phyloP scores from a whole-genome alignment of 108 stramenopile species.

The Conticribra weissflogii region DNA sequence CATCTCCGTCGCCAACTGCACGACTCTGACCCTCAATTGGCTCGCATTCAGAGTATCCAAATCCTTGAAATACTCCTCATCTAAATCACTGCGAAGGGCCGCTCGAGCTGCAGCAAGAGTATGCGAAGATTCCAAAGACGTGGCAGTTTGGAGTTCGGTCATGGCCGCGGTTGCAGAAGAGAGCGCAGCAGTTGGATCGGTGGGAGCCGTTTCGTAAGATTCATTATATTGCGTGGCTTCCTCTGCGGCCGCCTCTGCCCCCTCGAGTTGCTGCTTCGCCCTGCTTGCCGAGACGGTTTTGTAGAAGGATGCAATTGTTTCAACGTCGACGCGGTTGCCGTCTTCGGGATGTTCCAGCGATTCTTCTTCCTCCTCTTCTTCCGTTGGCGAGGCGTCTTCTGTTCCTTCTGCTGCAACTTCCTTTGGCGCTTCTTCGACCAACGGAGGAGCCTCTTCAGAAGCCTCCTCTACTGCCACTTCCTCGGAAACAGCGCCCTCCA shows the following conservation, averaged over 20 bases:
- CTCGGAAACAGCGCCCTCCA: slow-evolving; percentile 8
- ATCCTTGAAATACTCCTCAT: slow-evolving; percentile 51
- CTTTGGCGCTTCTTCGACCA: neutral
- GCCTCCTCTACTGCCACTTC: neutral
- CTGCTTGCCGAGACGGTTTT: slow-evolving; percentile 20
- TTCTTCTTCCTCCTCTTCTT: slow-evolving; percentile 19
- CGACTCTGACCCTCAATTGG: slow-evolving; percentile 67
- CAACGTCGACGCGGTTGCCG: slow-evolving; percentile 48
- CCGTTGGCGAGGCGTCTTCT: slow-evolving; percentile 8
- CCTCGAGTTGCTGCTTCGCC: slow-evolving; percentile 37
- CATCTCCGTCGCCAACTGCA: slow-evolving; percentile 80
- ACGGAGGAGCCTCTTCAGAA: neutral
- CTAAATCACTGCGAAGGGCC: slow-evolving; percentile 45
- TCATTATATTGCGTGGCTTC: slow-evolving; percentile 36
- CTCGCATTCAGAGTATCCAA: slow-evolving; percentile 52
- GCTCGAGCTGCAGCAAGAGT: slow-evolving; percentile 26
- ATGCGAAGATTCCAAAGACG: slow-evolving; percentile 4
- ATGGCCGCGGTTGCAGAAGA: slow-evolving; percentile 27
- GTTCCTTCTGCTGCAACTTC: slow-evolving; percentile 4
- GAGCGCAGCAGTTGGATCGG: slow-evolving; percentile 13
- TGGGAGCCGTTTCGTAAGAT: slow-evolving; percentile 12
- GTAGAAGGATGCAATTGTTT: slow-evolving; percentile 5
- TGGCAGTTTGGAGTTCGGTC: slow-evolving; percentile 30
- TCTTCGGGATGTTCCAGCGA: slow-evolving; percentile 41
- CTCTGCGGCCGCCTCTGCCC: slow-evolving; percentile 28